Conservation (phyloP, 1,284 basidiomycete genomes). For the Vanrija sp. region DNA sequence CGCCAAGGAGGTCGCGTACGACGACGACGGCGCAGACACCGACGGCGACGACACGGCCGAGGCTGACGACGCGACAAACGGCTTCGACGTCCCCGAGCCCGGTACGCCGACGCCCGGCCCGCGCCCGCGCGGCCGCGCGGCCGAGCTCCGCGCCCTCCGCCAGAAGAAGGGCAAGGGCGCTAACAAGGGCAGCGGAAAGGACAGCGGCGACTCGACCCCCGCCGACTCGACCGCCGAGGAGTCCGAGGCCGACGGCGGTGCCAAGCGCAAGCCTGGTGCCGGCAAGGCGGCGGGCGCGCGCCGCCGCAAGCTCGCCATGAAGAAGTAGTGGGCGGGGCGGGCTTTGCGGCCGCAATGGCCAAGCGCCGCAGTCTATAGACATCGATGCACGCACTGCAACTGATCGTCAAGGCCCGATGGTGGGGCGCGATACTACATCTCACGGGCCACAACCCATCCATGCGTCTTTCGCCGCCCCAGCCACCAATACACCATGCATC, state of each 20-base stretch:
- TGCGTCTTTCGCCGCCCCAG: too few relatives aligned
- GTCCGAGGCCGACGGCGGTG: slow-evolving; percentile 1
- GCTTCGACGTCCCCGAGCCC: background rate
- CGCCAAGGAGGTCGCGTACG: slow-evolving; percentile 1
- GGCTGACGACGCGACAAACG: slow-evolving; percentile 18
- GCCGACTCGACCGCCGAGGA: background rate
- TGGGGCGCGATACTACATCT: too few relatives aligned
- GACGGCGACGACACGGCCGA: slow-evolving; percentile 26
- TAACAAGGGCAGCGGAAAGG: background rate
- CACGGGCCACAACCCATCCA: too few relatives aligned
- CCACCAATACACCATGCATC: too few relatives aligned
- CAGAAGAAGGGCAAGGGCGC: slow-evolving; percentile 2
- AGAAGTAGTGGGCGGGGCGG: slow-evolving; percentile 34
- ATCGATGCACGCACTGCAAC: too few relatives aligned
- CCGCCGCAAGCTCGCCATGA: slow-evolving; percentile 42
- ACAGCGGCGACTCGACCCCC: background rate
- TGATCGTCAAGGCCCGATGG: too few relatives aligned
- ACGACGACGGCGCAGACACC: slow-evolving; percentile 25
- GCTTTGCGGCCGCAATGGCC: too few relatives aligned
- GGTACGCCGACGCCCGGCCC: slow-evolving; percentile 1
- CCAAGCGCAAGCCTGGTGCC: slow-evolving; percentile 24
- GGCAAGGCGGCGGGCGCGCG: slow-evolving; percentile 42
- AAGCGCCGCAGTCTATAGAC: too few relatives aligned
- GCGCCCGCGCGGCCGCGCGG: slow-evolving; percentile 8
- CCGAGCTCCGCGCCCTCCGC: slow-evolving; percentile 18